phyloP scores from a whole-genome alignment of 2,329 filamentous ascomycete genomes.

The Zymoseptoria ardabiliae region DNA sequence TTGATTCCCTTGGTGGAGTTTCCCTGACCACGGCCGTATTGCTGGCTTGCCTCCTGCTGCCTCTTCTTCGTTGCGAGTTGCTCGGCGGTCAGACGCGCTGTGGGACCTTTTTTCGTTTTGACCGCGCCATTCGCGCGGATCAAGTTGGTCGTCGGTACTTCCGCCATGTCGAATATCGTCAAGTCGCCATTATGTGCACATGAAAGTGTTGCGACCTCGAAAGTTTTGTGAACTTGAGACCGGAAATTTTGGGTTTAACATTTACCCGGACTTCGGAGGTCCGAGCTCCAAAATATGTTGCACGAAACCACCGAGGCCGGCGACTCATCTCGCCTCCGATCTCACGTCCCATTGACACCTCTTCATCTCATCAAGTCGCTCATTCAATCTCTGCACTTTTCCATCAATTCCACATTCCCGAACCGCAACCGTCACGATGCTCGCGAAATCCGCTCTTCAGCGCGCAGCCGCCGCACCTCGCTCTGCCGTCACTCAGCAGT shows the following conservation, averaged over 20 bases:
- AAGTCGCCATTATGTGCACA: neutral
- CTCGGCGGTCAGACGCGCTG: conserved; percentile 26
- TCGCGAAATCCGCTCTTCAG: conserved; percentile 25
- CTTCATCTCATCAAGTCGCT: neutral
- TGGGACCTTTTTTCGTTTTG: conserved; percentile 20
- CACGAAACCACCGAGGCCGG: neutral
- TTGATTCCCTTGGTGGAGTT: conserved; percentile 66
- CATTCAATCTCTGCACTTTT: neutral
- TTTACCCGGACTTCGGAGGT: neutral
- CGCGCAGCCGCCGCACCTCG: conserved; percentile 24
- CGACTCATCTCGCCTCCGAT: neutral
- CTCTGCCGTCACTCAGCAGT: conserved; percentile 24
- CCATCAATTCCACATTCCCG: neutral
- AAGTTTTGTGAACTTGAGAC: neutral
- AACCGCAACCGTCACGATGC: conserved; percentile 18
- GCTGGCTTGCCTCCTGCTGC: conserved; percentile 29
- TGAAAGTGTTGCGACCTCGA: neutral
- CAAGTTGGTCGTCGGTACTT: conserved; percentile 22
- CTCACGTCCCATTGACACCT: neutral
- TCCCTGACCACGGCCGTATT: conserved; percentile 78
- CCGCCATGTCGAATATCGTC: conserved; percentile 4
- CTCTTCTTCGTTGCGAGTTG: conserved; percentile 28
- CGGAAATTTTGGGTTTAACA: neutral
- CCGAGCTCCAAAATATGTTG: neutral
- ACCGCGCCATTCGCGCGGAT: conserved; percentile 22